Evolutionary conservation across 805 yeast genomes (phyloP), one percentile per base, ranked within the genome.

Genomic region (Metschnikowia chrysomelidarum): DNA sequence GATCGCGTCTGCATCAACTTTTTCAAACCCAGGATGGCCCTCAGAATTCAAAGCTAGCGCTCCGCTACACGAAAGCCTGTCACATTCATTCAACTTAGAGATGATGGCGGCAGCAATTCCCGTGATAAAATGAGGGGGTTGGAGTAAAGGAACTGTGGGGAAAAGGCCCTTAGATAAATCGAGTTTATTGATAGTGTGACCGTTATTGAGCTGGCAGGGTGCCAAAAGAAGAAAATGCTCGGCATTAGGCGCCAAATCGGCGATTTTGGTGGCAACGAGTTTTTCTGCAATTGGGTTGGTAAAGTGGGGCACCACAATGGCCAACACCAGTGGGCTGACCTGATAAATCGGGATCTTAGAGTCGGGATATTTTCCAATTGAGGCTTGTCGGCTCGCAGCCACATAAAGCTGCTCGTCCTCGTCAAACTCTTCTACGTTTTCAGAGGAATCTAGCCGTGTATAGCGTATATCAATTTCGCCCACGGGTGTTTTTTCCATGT

Each of bases 61-160:
- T 6, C 43, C 42, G 7, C 39, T 30, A 5, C 30, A 28, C 5
- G 32, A 27, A 5, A 30, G 34, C 6, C 32, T 24, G 4, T 14
- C 25, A 14, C 16, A 9, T 10, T 32, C 24, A 6, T 35, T 26
- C 28, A 53, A 28, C 34, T 45, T 60, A 3, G 68, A 65, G 13
- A 56, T 51, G 4, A 65, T 41, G 1, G 74, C 62, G n/a, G 78
- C 85, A 7, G 71, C 47, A 16, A 75, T 67, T 0, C 84, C 85
- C 1, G 83, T 75, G 18, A 80, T 57, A 34, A 73, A 73, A 53
- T 76, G 82, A 0, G 87, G 87, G 1, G 87, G 85, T 14, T 53
- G 59, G 35, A 81, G 56, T 7, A 47, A 44, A 16, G 56, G 68
- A 34, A 43, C 49, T 5, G 32, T 27, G 16, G 41, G 24, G 21